Base-by-base conservation (phyloP, 305 asterid genomes). In the Stenogyne calaminthoides region DNA sequence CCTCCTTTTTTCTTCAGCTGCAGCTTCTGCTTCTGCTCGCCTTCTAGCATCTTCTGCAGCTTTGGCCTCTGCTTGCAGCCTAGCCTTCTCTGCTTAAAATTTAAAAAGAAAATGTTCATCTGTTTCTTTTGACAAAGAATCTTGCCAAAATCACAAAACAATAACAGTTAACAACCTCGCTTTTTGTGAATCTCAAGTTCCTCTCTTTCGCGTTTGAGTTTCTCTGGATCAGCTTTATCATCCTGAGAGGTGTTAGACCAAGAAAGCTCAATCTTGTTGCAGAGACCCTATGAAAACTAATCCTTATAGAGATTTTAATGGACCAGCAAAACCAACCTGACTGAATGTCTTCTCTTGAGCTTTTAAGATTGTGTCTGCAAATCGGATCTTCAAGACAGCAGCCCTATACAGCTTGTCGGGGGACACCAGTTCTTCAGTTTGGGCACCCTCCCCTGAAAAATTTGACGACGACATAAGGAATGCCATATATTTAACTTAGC, bases 11-110 rank as follows among this genome's bases (percentile, higher is more conserved):
- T 75, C 88, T 81, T 92, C 96, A 46, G 88, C 91, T 46, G 89
- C 98, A 22, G 96, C 99, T 78, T 85, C 98, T 54, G 83, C 94
- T 84, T 90, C 98, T 36, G 92, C 97, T 66, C 58, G 88, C 81
- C 77, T 89, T 77, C 85, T 86, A 71, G 98, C 97, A 74, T 88
- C 97, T 85, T 92, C 99, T 40, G 99, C 99, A 75, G 98, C 97
- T 87, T 79, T 89, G 7, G 97, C 97, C 84, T 92, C 98, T 65
- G 94, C 98, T 79, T 86, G 96, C 82, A 92, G 76, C 83, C 96
- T 85, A 72, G 98, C 97, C 84, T 83, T 95, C 83, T 93, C 98
- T 95, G 97, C 39, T 77, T 16, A 49, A 15, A 15, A 19, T 20
- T 14, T 2, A 19, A 9, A 9, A 8, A 59, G 5, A 14, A 34